Evolutionary conservation across 352 stramenopile species (phyloP).

Genomic region (Phytophthora chlamydospora): DNA sequence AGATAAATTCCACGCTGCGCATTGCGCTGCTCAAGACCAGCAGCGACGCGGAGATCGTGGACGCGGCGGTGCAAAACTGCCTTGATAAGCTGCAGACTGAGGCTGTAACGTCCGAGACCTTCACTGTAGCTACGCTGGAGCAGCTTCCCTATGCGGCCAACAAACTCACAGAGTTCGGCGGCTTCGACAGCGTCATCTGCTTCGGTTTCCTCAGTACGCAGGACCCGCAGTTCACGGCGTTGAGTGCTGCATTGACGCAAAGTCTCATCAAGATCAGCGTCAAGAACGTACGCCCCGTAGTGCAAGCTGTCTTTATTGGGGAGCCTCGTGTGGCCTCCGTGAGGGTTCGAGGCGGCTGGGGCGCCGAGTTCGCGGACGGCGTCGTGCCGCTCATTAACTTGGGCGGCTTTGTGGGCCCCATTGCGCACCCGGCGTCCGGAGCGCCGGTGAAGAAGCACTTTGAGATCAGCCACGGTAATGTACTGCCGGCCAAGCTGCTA

Average conservation of each 20-base stretch:
- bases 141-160: constrained; percentile 85
- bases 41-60: constrained; percentile 70
- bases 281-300: constrained; percentile 77
- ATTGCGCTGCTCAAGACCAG: constrained; percentile 84
- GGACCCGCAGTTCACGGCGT: constrained; percentile 67
- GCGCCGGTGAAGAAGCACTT: constrained; percentile 58
- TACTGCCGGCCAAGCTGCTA: constrained; percentile 65
- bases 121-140: constrained; percentile 71
- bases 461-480: constrained; percentile 73
- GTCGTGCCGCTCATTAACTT: constrained; percentile 69
- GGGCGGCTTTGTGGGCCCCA: constrained; percentile 69
- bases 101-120: constrained; percentile 56
- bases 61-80: constrained; percentile 71
- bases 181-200: constrained; percentile 78
- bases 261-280: constrained; percentile 88
- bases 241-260: constrained; percentile 64
- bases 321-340: constrained; percentile 76
- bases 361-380: constrained; percentile 64
- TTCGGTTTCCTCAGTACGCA: constrained; percentile 78
- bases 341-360: constrained; percentile 75
- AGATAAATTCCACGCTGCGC: constrained; percentile 37
- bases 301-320: constrained; percentile 82
- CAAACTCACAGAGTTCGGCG: constrained; percentile 71
- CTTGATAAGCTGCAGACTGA: constrained; percentile 35
- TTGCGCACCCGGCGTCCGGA: constrained; percentile 43